phyloP scores from a whole-genome alignment of 306 rosid species.

The Cucumis sativus region DNA sequence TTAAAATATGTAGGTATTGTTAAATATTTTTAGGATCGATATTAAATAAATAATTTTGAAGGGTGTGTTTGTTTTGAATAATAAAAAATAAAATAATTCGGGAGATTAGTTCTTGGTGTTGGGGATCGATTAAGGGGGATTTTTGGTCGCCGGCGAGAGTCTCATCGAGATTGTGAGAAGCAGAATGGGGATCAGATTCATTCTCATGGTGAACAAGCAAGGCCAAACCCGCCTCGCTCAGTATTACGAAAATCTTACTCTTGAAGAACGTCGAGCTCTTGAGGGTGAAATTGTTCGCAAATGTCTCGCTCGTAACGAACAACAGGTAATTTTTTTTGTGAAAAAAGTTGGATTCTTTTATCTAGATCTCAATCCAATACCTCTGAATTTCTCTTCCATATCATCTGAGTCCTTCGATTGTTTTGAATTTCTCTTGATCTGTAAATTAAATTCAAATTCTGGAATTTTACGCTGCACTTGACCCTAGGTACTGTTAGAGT shows the following conservation, averaged over 20 bases:
- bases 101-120: background rate
- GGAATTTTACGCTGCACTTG: background rate
- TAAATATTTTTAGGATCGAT: too few species aligned
- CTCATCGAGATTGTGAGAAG: background rate
- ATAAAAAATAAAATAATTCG: background rate
- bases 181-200: slow-evolving; percentile 84
- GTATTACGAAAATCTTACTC: slow-evolving; percentile 75
- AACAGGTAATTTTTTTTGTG: slow-evolving; percentile 67
- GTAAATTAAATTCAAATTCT: background rate
- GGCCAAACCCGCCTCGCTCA: slow-evolving; percentile 96
- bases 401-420: background rate
- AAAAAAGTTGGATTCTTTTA: background rate
- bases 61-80: background rate
- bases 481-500: background rate
- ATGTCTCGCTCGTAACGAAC: slow-evolving; percentile 82
- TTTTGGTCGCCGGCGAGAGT: background rate
- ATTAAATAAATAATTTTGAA: too few species aligned
- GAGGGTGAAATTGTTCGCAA: slow-evolving; percentile 92
- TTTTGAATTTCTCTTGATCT: background rate
- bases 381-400: background rate
- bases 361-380: background rate
- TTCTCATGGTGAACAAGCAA: slow-evolving; percentile 89
- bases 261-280: slow-evolving; percentile 82
- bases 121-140: slow-evolving; percentile 1
- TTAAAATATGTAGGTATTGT: too few species aligned